A percentile compares a stretch with the other conserved stretches of the same genome.
Conservation (phyloP, 441 rosid genomes). For the Pelargonium citronellum region DNA sequence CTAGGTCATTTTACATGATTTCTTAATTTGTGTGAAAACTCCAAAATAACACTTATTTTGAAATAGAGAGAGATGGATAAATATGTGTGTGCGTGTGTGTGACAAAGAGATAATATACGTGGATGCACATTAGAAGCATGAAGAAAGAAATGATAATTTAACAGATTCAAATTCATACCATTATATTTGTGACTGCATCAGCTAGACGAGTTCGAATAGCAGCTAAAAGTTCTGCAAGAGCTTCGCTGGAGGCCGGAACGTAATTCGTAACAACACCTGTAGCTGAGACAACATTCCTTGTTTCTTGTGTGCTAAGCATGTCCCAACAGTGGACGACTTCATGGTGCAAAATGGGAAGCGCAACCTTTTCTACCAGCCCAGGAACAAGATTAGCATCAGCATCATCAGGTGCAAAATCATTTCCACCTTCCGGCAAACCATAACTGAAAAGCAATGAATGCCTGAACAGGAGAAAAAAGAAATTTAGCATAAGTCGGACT, state of each 20-base stretch:
- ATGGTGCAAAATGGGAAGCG: conserved; percentile 76
- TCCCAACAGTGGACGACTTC: conserved; percentile 87
- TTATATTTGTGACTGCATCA: conserved; percentile 57
- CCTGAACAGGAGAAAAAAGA: conserved; percentile 41
- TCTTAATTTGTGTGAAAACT: too few species aligned
- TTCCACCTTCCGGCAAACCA: conserved; percentile 71
- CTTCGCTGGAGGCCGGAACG: conserved; percentile 63
- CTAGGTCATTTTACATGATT: too few species aligned
- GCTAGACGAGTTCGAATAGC: conserved; percentile 63
- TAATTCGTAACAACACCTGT: conserved; percentile 64
- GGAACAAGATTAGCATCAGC: conserved; percentile 82
- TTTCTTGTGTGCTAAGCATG: conserved; percentile 67
- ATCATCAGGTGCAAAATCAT: conserved; percentile 51
- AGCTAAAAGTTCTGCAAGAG: conserved; percentile 50
- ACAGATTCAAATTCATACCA: conserved; percentile 30
- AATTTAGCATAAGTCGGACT: conserved; percentile 18
- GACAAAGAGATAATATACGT: not conserved
- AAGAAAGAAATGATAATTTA: not conserved
- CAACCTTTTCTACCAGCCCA: conserved; percentile 78
- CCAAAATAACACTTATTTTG: too few species aligned
- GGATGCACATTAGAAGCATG: not conserved
- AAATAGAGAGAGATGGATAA: too few species aligned
- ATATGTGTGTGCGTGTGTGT: not conserved
- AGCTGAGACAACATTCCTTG: conserved; percentile 76
- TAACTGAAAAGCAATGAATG: conserved; percentile 70